Conservation (phyloP, 805 yeast genomes). For the Monosporozyma siamensis region DNA sequence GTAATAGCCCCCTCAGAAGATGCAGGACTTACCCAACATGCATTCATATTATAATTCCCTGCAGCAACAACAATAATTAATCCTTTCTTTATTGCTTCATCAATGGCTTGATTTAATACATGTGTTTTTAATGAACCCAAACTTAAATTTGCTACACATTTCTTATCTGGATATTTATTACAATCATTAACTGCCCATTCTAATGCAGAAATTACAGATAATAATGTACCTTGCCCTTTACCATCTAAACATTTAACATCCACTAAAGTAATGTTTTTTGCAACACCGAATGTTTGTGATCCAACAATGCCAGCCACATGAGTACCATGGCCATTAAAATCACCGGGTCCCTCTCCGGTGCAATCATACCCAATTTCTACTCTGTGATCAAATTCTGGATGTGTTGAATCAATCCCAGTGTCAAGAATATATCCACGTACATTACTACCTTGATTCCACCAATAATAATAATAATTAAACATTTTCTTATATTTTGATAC, state of each 20-base stretch:
- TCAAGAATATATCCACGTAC: slow-evolving; percentile 74
- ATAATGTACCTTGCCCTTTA: slow-evolving; percentile 61
- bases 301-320: slow-evolving; percentile 89
- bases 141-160: slow-evolving; percentile 70
- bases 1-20: slow-evolving; percentile 63
- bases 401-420: slow-evolving; percentile 62
- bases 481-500: slow-evolving; percentile 15
- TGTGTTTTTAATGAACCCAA: slow-evolving; percentile 64
- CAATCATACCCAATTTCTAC: slow-evolving; percentile 53
- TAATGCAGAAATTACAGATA: slow-evolving; percentile 55
- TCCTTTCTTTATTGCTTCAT: slow-evolving; percentile 67
- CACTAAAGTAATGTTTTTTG: slow-evolving; percentile 54
- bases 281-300: slow-evolving; percentile 71
- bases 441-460: slow-evolving; percentile 41
- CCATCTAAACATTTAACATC: slow-evolving; percentile 68
- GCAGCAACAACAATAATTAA: slow-evolving; percentile 73
- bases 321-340: slow-evolving; percentile 79
- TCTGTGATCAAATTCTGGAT: slow-evolving; percentile 57
- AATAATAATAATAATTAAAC: slow-evolving; percentile 41
- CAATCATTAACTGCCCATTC: slow-evolving; percentile 61
- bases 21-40: slow-evolving; percentile 83
- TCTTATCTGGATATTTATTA: slow-evolving; percentile 16
- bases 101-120: slow-evolving; percentile 64
- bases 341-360: slow-evolving; percentile 55
- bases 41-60: slow-evolving; percentile 70